phyloP scores from a whole-genome alignment of 148 eudicot genomes.

The Rhododendron henanense region DNA sequence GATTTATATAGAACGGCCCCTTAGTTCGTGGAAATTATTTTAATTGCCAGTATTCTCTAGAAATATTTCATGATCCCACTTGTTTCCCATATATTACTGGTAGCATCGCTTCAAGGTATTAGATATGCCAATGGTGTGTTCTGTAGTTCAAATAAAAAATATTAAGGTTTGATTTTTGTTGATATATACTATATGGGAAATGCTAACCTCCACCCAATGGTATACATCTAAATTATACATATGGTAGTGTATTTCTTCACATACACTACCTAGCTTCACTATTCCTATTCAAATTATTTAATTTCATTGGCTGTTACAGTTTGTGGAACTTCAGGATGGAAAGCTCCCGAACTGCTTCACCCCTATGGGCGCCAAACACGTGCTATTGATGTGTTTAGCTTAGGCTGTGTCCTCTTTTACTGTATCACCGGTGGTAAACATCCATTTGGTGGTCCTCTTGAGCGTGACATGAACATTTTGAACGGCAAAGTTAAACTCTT shows the following conservation, averaged over 20 bases:
- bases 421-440: constrained; percentile 80
- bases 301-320: constrained; percentile 38
- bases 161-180: too few species aligned
- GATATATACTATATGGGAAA: too few species aligned
- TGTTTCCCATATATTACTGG: too few species aligned
- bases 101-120: too few species aligned
- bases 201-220: neutral
- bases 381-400: constrained; percentile 74
- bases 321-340: constrained; percentile 83
- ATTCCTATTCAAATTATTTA: neutral
- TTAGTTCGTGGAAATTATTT: too few species aligned
- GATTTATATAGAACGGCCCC: neutral
- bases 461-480: constrained; percentile 59
- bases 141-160: too few species aligned
- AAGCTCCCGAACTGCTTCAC: constrained; percentile 85
- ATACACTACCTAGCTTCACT: neutral
- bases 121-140: too few species aligned
- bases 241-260: neutral
- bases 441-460: constrained; percentile 75
- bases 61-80: too few species aligned
- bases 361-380: constrained; percentile 78
- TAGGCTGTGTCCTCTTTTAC: constrained; percentile 79
- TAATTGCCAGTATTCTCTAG: too few species aligned
- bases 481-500: constrained; percentile 58
- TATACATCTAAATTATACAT: neutral